A percentile compares a stretch with the other conserved stretches of the same genome.
These are phyloP conservation scores for Aspergillus affinis DNA, from an alignment of 495 filamentous ascomycete genomes.

Conservation along the genomic window DNA sequence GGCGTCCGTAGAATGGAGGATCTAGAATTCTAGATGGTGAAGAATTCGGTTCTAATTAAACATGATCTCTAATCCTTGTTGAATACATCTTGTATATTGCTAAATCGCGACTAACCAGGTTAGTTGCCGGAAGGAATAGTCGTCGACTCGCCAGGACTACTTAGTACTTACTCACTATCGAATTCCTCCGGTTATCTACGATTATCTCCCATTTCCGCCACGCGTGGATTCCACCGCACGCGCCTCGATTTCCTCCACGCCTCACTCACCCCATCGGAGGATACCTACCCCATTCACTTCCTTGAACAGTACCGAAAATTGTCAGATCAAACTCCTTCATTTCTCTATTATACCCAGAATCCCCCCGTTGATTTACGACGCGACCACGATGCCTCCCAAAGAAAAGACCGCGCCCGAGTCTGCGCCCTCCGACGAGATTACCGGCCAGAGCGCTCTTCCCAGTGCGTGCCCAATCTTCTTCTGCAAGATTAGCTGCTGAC, in stretches of 20 bases:
- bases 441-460: conserved; percentile 80
- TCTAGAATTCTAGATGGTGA: not conserved
- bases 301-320: too few species aligned
- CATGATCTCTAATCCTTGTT: too few species aligned
- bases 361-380: not conserved
- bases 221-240: conserved; percentile 19
- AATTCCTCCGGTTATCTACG: not conserved
- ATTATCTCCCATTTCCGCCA: conserved; percentile 14
- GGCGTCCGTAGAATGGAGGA: not conserved
- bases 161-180: too few species aligned
- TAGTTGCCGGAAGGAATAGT: too few species aligned
- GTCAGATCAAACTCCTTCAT: not conserved
- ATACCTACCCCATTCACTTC: too few species aligned
- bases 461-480: conserved; percentile 53
- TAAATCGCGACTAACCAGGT: too few species aligned
- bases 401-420: conserved; percentile 63
- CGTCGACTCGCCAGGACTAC: too few species aligned
- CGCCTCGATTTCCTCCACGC: conserved; percentile 5
- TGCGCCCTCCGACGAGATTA: conserved; percentile 69
- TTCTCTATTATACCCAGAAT: not conserved
- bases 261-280: too few species aligned
- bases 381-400: conserved; percentile 77
- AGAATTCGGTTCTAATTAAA: not conserved
- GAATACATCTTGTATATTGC: too few species aligned
- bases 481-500: not conserved